These are phyloP conservation scores for Boechera retrofracta DNA, from an alignment of 345 rosid species.

Conservation along the genomic window DNA sequence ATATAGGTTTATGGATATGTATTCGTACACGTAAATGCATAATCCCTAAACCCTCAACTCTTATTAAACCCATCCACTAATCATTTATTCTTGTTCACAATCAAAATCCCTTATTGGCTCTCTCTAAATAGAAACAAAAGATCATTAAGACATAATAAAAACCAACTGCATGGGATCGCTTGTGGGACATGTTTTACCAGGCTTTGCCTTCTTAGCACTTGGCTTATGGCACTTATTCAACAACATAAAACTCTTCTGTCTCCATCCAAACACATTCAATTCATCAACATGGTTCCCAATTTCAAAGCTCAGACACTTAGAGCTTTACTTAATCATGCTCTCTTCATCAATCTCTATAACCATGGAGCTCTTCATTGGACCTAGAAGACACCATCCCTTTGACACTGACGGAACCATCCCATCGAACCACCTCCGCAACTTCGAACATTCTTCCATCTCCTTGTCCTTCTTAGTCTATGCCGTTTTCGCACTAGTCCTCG, in stretches of 20 bases:
- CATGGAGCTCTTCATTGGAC: conserved; percentile 77
- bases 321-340: conserved; percentile 63
- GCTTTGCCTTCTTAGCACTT: conserved; percentile 59
- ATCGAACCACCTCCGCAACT: conserved; percentile 72
- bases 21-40: neutral
- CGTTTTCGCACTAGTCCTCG: conserved; percentile 56
- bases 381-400: conserved; percentile 63
- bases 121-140: neutral
- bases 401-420: conserved; percentile 74
- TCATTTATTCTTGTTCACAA: too few species aligned
- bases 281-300: conserved; percentile 72
- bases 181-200: conserved; percentile 74
- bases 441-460: conserved; percentile 72
- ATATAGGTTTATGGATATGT: neutral
- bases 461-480: conserved; percentile 64
- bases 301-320: conserved; percentile 56
- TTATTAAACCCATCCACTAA: neutral
- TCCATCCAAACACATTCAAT: conserved; percentile 54
- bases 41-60: neutral
- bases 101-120: neutral
- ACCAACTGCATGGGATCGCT: conserved; percentile 59
- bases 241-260: conserved; percentile 60
- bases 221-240: conserved; percentile 83
- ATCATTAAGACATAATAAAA: too few species aligned
- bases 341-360: conserved; percentile 56